phyloP scores from a whole-genome alignment of 2,329 filamentous ascomycete genomes.

The Hysterium pulicare region DNA sequence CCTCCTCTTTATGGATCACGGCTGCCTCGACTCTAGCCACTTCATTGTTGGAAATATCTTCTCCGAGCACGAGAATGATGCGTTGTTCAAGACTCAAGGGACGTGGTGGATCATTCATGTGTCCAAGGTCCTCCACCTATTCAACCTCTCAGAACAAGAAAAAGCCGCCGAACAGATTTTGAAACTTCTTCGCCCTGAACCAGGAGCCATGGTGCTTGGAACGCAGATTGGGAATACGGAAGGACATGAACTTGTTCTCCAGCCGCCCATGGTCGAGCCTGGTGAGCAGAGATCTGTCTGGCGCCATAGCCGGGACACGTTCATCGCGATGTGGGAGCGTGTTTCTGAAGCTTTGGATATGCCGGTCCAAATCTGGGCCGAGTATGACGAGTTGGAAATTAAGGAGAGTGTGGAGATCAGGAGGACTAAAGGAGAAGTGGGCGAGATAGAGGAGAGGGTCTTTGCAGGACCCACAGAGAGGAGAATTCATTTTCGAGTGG shows the following conservation, averaged over 20 bases:
- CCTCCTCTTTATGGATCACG: slow-evolving; percentile 7
- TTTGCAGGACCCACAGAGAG: no score
- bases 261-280: slow-evolving; percentile 4
- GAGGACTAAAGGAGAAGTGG: background rate
- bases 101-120: slow-evolving; percentile 6
- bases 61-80: slow-evolving; percentile 3
- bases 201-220: slow-evolving; percentile 1
- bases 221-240: slow-evolving; percentile 4
- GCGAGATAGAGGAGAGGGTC: background rate
- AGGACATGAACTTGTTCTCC: background rate
- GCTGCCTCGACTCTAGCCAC: slow-evolving; percentile 4
- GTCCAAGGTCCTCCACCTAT: slow-evolving; percentile 5
- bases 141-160: background rate
- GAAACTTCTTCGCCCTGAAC: slow-evolving; percentile 1
- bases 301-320: slow-evolving; percentile 3
- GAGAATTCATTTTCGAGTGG: no score
- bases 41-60: slow-evolving; percentile 6
- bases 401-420: background rate
- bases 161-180: background rate
- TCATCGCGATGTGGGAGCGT: slow-evolving; percentile 4
- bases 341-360: slow-evolving; percentile 1
- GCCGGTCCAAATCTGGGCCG: slow-evolving; percentile 2
- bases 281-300: slow-evolving; percentile 3
- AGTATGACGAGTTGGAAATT: slow-evolving; percentile 1
- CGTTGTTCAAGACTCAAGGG: background rate